phyloP scores from a whole-genome alignment of 1,284 basidiomycete species.

The Porodaedalea pini region DNA sequence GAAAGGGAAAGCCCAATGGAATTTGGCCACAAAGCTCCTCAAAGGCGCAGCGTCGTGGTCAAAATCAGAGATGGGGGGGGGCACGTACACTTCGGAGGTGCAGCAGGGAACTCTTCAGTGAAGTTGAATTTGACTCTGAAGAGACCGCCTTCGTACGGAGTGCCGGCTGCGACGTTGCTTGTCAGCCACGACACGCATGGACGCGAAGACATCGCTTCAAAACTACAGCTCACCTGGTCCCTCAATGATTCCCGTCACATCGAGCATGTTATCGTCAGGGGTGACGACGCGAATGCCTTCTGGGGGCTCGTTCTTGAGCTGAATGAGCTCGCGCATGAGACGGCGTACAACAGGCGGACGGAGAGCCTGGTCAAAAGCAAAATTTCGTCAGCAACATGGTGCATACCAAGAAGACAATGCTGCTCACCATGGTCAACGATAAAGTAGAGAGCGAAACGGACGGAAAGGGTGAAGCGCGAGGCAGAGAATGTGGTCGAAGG shows the following conservation, averaged over 20 bases:
- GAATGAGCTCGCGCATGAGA: slow-evolving; percentile 79
- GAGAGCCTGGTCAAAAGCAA: slow-evolving; percentile 22
- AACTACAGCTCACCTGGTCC: slow-evolving; percentile 57
- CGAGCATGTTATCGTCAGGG: slow-evolving; percentile 80
- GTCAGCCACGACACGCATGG: slow-evolving; percentile 29
- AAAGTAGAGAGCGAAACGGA: too few species aligned
- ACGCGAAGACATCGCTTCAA: neutral
- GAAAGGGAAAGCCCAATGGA: neutral
- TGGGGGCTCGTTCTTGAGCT: slow-evolving; percentile 75
- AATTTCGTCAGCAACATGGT: neutral
- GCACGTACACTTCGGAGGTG: slow-evolving; percentile 84
- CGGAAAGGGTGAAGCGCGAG: too few species aligned
- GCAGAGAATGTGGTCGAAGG: too few species aligned
- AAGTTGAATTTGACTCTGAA: slow-evolving; percentile 87
- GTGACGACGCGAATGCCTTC: slow-evolving; percentile 85
- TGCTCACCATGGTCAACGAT: neutral
- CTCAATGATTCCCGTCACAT: slow-evolving; percentile 76
- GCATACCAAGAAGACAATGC: neutral
- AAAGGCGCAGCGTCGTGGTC: neutral
- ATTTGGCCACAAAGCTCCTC: neutral
- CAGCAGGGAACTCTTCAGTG: slow-evolving; percentile 84
- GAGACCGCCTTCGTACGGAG: slow-evolving; percentile 90
- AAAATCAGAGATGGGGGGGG: slow-evolving; percentile 3
- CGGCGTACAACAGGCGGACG: slow-evolving; percentile 61
- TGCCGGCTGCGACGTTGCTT: slow-evolving; percentile 56